Evolutionary conservation across 1,139 yeast species (phyloP).

Genomic region (Kodamaea plutei): DNA sequence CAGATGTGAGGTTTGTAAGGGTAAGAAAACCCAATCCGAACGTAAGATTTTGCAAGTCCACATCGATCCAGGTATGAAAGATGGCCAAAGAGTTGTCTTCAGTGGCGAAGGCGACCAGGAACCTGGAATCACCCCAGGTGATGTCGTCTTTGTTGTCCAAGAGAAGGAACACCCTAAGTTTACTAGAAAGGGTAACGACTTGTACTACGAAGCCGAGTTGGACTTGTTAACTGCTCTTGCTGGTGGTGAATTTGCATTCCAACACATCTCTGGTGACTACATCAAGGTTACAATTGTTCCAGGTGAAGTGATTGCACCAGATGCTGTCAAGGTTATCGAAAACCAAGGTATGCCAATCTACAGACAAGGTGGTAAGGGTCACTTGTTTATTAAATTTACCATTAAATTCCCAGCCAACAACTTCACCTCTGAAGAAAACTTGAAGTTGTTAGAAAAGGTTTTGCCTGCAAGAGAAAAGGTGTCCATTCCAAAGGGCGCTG

Average conservation of each 20-base stretch:
- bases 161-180: conserved; percentile 81
- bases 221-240: conserved; percentile 93
- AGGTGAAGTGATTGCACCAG: conserved; percentile 93
- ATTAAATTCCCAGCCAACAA: conserved; percentile 67
- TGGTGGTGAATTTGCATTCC: conserved; percentile 86
- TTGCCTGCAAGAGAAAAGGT: conserved; percentile 62
- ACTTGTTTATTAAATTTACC: conserved; percentile 64
- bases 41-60: conserved; percentile 93
- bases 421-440: conserved; percentile 63
- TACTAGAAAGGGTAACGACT: conserved; percentile 87
- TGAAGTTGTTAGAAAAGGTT: conserved; percentile 59
- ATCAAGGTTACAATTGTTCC: conserved; percentile 78
- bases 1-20: conserved; percentile 82
- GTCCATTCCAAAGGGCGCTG: conserved; percentile 56
- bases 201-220: conserved; percentile 79
- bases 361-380: conserved; percentile 73
- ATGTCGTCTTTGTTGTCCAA: conserved; percentile 85
- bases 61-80: conserved; percentile 95
- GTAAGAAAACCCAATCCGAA: conserved; percentile 84
- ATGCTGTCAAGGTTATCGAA: conserved; percentile 72
- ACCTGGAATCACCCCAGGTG: conserved; percentile 94
- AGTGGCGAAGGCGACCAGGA: conserved; percentile 98
- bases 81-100: conserved; percentile 88
- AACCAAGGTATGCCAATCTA: conserved; percentile 95
- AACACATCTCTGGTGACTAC: conserved; percentile 87